Percentiles rank a stretch among this genome's conserved stretches.
These are phyloP conservation scores for Mucor circinelloides DNA, from an alignment of 371 early-diverging fungal species.

Conservation along the genomic window DNA sequence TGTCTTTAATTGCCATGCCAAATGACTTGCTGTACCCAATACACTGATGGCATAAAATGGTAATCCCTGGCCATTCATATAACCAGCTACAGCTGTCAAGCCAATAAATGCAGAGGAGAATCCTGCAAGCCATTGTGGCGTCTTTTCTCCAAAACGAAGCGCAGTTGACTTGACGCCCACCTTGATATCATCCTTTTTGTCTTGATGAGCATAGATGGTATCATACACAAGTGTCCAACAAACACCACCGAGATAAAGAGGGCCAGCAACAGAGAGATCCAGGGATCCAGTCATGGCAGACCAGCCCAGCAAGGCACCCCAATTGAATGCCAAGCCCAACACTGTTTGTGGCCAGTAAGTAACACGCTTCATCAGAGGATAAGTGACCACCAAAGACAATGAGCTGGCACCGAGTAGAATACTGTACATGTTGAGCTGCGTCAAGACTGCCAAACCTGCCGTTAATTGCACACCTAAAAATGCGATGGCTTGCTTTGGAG, in stretches of 20 bases:
- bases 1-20: conserved; percentile 81
- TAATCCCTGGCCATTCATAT: conserved; percentile 76
- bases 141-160: conserved; percentile 78
- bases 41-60: conserved; percentile 75
- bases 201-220: conserved; percentile 96
- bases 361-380: conserved; percentile 95
- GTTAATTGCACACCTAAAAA: conserved; percentile 84
- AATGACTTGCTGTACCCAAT: conserved; percentile 75
- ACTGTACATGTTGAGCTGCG: conserved; percentile 77
- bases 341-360: conserved; percentile 95
- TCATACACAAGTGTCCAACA: conserved; percentile 97
- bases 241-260: conserved; percentile 86
- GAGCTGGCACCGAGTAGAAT: conserved; percentile 85
- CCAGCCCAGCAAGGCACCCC: conserved; percentile 95
- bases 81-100: conserved; percentile 73
- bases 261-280: conserved; percentile 74
- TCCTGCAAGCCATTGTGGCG: conserved; percentile 69
- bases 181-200: conserved; percentile 85
- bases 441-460: conserved; percentile 79
- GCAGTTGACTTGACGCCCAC: conserved; percentile 95
- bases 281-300: conserved; percentile 81
- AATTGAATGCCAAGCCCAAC: conserved; percentile 92
- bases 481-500: conserved; percentile 69
- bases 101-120: conserved; percentile 76
- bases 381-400: conserved; percentile 76